Base-by-base conservation (phyloP, 306 rosid genomes). In the Rosa rugosa region DNA sequence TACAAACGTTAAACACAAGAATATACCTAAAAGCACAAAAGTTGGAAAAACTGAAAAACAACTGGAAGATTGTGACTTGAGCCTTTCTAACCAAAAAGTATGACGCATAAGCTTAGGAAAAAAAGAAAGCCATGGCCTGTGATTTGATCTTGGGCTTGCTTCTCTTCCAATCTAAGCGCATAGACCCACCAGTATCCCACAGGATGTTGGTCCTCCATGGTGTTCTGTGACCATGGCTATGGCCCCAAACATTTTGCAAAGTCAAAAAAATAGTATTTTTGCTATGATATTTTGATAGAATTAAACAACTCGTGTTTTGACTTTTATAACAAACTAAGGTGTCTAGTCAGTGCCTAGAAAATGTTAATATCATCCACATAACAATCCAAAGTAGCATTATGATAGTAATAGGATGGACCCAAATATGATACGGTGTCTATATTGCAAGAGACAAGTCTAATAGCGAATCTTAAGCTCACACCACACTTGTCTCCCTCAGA, bases 31-130 rank as follows among this genome's bases (percentile, higher is more conserved):
- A 81, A 54, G 72, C 16, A 42, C 50, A 60, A 65, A 75, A 50
- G 51, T 53, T 68, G 36, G 50, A 67, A 31, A 41, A 27, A 27
- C 31, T 0, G 31, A 27, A 27, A 27, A 72, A 40, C 4, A 40
- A 63, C 79, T 65, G 64, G 70, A 34, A 73, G 83, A 73, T 57
- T 66, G 9, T 23, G 80, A 81, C 77, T 67, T 54, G 9, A 14
- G 45, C 70, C 70, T 65, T 36, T 42, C 14, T 73, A 50, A 50
- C 59, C 2, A 10, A 17, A 81, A 59, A 75, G 70, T 36, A 75
- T 6, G 25, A 45, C 27, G 4, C 70, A 65, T 7, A 65, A 65
- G 46, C 22, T 45, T 65, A 38, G 17, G 25, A 2, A 78, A 59
- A 9, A 22, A 17, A 38, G 14, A 25, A 8, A 20, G n/a, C 41